Percentiles rank a stretch among this genome's conserved stretches.
Evolutionary conservation across 2,329 filamentous ascomycete genomes (phyloP).

Genomic region (Cucurbitaria berberidis): DNA sequence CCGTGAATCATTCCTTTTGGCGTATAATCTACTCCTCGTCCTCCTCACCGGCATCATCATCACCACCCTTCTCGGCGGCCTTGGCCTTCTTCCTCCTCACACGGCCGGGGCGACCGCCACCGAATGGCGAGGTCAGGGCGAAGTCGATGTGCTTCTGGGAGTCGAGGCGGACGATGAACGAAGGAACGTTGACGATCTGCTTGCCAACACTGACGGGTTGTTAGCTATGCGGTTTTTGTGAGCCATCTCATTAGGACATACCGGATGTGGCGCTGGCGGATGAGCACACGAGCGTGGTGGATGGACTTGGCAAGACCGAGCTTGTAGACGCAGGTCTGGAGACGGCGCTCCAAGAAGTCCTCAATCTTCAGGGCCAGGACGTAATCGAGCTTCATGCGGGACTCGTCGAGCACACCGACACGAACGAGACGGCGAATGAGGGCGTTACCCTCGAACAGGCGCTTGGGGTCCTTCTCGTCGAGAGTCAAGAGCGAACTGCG

Average conservation of each 20-base stretch:
- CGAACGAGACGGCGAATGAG: slow-evolving; percentile 99
- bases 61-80: slow-evolving; percentile 85
- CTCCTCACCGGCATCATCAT: slow-evolving; percentile 84
- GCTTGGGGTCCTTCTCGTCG: slow-evolving; percentile 99
- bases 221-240: slow-evolving; percentile 17
- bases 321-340: slow-evolving; percentile 99
- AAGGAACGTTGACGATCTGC: slow-evolving; percentile 99
- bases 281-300: slow-evolving; percentile 99
- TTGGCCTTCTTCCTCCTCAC: slow-evolving; percentile 99
- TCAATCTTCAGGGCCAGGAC: slow-evolving; percentile 98
- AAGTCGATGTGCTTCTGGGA: slow-evolving; percentile 99
- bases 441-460: slow-evolving; percentile 99
- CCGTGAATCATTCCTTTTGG: slow-evolving; percentile 41
- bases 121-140: slow-evolving; percentile 94
- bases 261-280: slow-evolving; percentile 99
- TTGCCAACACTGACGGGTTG: slow-evolving; percentile 79
- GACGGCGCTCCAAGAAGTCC: slow-evolving; percentile 99
- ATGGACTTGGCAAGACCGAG: slow-evolving; percentile 99
- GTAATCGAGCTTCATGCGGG: slow-evolving; percentile 99
- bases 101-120: slow-evolving; percentile 95
- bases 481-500: slow-evolving; percentile 97
- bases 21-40: slow-evolving; percentile 67
- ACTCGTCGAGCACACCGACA: slow-evolving; percentile 99
- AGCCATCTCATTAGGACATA: slow-evolving; percentile 40
- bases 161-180: slow-evolving; percentile 99